Evolutionary conservation across 345 rosid genomes (phyloP).

Genomic region (Brassica nigra): DNA sequence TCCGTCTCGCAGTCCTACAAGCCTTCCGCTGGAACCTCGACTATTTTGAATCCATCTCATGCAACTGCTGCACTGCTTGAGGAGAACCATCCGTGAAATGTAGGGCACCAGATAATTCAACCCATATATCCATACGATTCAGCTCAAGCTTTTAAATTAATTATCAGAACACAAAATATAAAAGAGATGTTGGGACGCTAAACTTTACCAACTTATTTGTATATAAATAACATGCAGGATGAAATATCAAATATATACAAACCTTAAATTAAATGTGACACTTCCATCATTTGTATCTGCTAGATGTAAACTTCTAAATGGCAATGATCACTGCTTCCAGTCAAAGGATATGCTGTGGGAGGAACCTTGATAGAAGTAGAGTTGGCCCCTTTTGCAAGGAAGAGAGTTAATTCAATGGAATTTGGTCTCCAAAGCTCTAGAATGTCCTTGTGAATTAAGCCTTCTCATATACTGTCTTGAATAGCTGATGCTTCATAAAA

Average conservation of each 20-base stretch:
- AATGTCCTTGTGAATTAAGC: constrained; percentile 92
- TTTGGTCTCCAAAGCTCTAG: constrained; percentile 98
- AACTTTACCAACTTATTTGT: neutral
- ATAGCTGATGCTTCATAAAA: constrained; percentile 97
- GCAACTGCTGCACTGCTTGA: constrained; percentile 92
- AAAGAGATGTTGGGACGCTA: neutral
- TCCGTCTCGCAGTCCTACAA: too few relatives aligned
- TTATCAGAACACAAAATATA: constrained; percentile 55
- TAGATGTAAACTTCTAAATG: constrained; percentile 92
- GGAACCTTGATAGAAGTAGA: constrained; percentile 72
- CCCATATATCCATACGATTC: constrained; percentile 89
- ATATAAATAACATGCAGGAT: constrained; percentile 28
- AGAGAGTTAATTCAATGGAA: constrained; percentile 78
- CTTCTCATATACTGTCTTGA: constrained; percentile 96
- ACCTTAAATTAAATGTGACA: constrained; percentile 94
- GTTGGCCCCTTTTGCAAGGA: constrained; percentile 80
- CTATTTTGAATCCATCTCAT: constrained; percentile 45
- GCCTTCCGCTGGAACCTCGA: too few relatives aligned
- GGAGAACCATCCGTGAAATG: constrained; percentile 98
- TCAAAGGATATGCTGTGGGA: constrained; percentile 76
- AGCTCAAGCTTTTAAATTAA: constrained; percentile 88
- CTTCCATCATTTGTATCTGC: constrained; percentile 96
- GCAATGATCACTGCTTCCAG: constrained; percentile 99
- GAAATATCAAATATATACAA: constrained; percentile 10
- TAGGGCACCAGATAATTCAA: constrained; percentile 88